Evolutionary conservation across 331 rosid species (phyloP), one percentile per base, ranked within the genome.

Genomic region (Quercus phellos): DNA sequence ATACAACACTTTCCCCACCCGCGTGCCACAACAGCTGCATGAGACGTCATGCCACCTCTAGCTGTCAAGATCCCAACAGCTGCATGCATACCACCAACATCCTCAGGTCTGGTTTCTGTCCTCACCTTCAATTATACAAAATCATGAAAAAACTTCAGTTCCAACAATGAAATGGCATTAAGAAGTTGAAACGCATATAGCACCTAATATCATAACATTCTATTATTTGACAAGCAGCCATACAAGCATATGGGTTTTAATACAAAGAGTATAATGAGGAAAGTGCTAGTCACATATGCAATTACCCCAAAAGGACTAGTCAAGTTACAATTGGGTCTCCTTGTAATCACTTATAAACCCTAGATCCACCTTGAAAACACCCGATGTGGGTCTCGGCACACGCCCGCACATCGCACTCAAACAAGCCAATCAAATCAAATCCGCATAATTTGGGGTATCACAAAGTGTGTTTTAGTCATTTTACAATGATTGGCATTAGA

Each of bases 1-100:
- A 95, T 84, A 76, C 99, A 95, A 78, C 99, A 95, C 78, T 95
- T 95, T 63, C 99, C 99, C 99, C 99, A 93, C 72, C 98, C 99
- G 14, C 98, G 93, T n/a, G 97, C 99, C 17, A 95, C 97, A 27
- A 95, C 99, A 21, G 99, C 99, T 10, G 99, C 99, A 79, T 95
- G 99, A 82, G 99, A 95, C 63, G 99, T 95, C 99, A 93, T 93
- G 32, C 99, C 99, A 55, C 99, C 99, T 87, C 98, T 86, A 1
- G 98, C 98, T 80, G 99, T 95, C 86, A 93, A 89, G 76, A 95
- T 95, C 69, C 98, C 99, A 22, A 89, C 84, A 61, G 98, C 98
- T 56, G 99, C 97, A 85, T 95, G 98, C 99, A 95, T 95, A 6
- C 98, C 99, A 21, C 99, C 99, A 78, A 95, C 82, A 80, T 95